These are phyloP conservation scores for Verbena officinalis DNA, from an alignment of 257 asterid species.

Conservation along the genomic window DNA sequence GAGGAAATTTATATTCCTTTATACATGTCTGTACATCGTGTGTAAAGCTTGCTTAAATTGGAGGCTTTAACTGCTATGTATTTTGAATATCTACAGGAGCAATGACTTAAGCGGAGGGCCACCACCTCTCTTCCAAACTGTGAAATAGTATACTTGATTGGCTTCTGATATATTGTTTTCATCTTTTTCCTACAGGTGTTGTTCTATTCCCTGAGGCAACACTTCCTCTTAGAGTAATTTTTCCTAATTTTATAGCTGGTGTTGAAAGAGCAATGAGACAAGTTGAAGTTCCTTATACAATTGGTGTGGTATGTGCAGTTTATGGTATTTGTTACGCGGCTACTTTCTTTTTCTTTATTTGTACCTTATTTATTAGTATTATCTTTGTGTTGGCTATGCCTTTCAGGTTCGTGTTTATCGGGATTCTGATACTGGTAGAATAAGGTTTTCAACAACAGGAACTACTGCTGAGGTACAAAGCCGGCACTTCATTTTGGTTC, in stretches of 20 bases:
- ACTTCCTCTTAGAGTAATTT: slow-evolving; percentile 88
- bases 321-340: slow-evolving; percentile 19
- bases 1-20: too few relatives aligned
- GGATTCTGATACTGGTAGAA: slow-evolving; percentile 55
- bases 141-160: too few relatives aligned
- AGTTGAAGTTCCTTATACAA: slow-evolving; percentile 73
- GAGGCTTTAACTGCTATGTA: too few relatives aligned
- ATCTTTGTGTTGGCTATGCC: slow-evolving; percentile 25
- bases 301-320: slow-evolving; percentile 82
- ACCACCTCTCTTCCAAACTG: too few relatives aligned
- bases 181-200: slow-evolving; percentile 61
- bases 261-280: slow-evolving; percentile 80
- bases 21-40: too few relatives aligned
- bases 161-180: slow-evolving; percentile 20
- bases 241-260: slow-evolving; percentile 78
- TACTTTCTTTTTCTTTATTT: slow-evolving; percentile 14
- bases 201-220: slow-evolving; percentile 96
- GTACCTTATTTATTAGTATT: slow-evolving; percentile 20
- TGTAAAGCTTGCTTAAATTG: too few relatives aligned
- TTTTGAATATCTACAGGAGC: too few relatives aligned
- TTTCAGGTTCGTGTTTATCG: slow-evolving; percentile 75
- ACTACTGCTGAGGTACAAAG: slow-evolving; percentile 89
- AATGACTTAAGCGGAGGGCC: too few relatives aligned
- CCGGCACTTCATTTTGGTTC: slow-evolving; percentile 13
- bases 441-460: slow-evolving; percentile 70